Evolutionary conservation across 1,139 yeast species (phyloP), one percentile per base, ranked within the genome.

Genomic region (Scheffersomyces insectosa): DNA sequence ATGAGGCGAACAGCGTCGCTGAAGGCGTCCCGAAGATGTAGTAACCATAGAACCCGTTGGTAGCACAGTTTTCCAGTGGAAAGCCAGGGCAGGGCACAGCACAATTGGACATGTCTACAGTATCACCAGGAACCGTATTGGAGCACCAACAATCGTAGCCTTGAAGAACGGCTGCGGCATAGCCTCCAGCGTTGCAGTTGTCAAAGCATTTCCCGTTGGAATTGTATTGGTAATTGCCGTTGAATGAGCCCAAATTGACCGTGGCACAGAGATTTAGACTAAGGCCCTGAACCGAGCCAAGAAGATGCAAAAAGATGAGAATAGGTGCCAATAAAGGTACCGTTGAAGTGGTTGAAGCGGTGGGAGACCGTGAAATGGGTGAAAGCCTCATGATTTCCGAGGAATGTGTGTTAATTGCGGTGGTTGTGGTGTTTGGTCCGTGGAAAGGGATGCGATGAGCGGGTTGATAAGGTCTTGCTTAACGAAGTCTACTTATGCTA

Each of bases 131-230:
- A 4, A 76, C 62, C 31, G 61, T 56, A 55, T 83, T 71, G 9
- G 86, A 72, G 56, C 90, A 84, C 80, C 83, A 84, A 61, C 90
- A 84, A 39, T 69, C 48, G 41, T 63, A 53, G 20, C 67, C 70
- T 46, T 75, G 83, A 13, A 83, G 62, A 38, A 84, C 71, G 4
- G 82, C 89, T 43, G 74, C 79, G 2, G 82, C 73, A 54, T 65
- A 79, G n/a, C 80, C 82, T 11, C 51, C 47, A 5, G 41, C 46
- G 3, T 47, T 29, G 57, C 90, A 84, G 33, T 66, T 60, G 43
- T 67, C 68, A 5, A 67, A 57, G 57, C 89, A 84, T 4, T 59
- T 60, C 1, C 89, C 89, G 51, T 75, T 78, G 31, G 85, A 77
- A 74, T 80, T 59, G 58, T 50, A 66, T 42, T 60, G 46, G 40